Base-by-base conservation (phyloP, 1,139 yeast genomes). In the Hanseniaspora sp. region DNA sequence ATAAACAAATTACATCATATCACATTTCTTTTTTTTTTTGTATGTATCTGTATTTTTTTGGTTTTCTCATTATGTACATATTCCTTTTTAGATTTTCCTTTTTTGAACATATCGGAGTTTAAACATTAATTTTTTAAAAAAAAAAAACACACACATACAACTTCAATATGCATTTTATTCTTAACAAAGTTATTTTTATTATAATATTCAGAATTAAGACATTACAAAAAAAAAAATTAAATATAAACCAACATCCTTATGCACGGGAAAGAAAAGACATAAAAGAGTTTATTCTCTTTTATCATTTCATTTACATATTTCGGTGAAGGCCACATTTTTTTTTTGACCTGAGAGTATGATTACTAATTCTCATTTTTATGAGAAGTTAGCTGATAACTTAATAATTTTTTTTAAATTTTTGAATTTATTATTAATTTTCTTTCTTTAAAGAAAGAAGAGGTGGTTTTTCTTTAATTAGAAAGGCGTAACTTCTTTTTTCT, bases 351-450 rank as follows among this genome's bases (percentile, higher is more conserved):
- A 49, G 53, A 49, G 53, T 49, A 49, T 49, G 53, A 49, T 49
- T 49, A 35, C 53, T 49, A 49, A 49, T 49, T 49, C 48, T 49
- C 45, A 38, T 49, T 48, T 43, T 23, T 23, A 43, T 43, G 45
- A 49, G 53, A 49, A 49, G 53, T 49, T 49, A 49, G 53, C 53
- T 49, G 53, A 49, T 49, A 49, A 43, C 53, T 49, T 49, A 49
- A 49, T 49, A 49, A 49, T 49, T 49, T 49, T 48, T 46, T 49
- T 49, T 18, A 37, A 49, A 42, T 43, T 48, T 49, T 49, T 49
- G 44, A 37, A 49, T 49, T 49, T 49, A 49, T 49, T 49, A 49
- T 49, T 49, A 49, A 30, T 43, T 49, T 49, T 49, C 53, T 49
- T 49, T 49, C 53, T 49, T 49, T 34, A 49, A 49, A 43, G 44